Evolutionary conservation across 2,329 filamentous ascomycete genomes (phyloP), one percentile per base, ranked within the genome.

Genomic region (Colletotrichum magnum): DNA sequence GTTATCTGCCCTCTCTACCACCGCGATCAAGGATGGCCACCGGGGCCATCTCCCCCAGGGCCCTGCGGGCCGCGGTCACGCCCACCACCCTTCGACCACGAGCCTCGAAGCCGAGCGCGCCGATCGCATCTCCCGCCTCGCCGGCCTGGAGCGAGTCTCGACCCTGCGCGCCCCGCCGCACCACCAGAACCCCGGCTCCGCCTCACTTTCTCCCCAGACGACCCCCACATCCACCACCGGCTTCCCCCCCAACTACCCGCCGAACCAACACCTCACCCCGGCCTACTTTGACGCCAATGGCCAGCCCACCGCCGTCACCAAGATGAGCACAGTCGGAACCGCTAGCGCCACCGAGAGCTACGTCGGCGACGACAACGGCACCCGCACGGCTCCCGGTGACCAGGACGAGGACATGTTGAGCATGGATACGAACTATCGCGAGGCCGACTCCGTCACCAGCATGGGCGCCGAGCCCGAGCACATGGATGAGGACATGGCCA

Each of bases 21-120:
- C 94, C 13, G 95, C 95, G 59, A 97, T 97, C 86, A 97, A 98
- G 82, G 95, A 98, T 78, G 95, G 95, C 74, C 94, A 98, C 77
- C 93, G 94, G 70, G 95, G 95, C 72, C 90, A 94, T 77, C 87
- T 92, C 32, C 89, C 90, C 32, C 87, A 90, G 64, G 82, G 85
- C 66, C 86, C 88, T 68, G 80, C 80, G 67, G 62, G 85, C 71
- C 89, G 89, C 58, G 84, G 88, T 75, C 83, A 90, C 78, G 81
- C 89, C 75, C 85, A 88, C 74, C 83, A 87, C 73, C 81, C 89
- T 6, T 92, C 90, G 21, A 88, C 89, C 62, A 92, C 89, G 73
- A 95, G 92, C 75, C 90, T 96, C 70, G 95, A 97, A 76, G 94
- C 94, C 72, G 95, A 97, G 80, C 94, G 95, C 74, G 94, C 94